A percentile compares a stretch with the other conserved stretches of the same genome.
These are phyloP conservation scores for Codiaeum variegatum DNA, from an alignment of 441 rosid species.

Conservation along the genomic window DNA sequence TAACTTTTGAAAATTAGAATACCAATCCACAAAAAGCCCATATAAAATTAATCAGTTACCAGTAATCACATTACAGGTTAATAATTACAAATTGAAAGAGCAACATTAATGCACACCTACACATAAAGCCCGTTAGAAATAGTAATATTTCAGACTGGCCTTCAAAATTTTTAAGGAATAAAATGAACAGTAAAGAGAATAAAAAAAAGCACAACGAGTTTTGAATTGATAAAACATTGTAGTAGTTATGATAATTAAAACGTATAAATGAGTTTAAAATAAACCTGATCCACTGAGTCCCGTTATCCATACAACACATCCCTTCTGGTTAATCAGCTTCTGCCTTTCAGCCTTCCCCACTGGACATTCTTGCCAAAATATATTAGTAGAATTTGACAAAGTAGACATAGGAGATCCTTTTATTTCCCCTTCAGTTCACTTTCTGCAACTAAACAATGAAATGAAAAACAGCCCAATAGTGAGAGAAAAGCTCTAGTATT, in stretches of 20 bases:
- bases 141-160: neutral
- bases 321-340: constrained; percentile 70
- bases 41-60: neutral
- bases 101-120: neutral
- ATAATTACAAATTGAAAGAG: neutral
- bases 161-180: neutral
- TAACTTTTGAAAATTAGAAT: neutral
- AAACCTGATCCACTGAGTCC: constrained; percentile 96
- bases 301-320: constrained; percentile 91
- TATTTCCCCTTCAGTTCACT: constrained; percentile 15
- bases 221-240: neutral
- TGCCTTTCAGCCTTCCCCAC: constrained; percentile 77
- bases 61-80: neutral
- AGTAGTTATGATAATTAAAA: neutral
- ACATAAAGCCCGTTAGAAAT: neutral
- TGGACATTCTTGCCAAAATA: constrained; percentile 85
- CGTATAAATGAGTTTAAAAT: constrained; percentile 2
- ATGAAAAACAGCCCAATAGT: constrained; percentile 4
- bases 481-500: neutral
- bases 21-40: neutral
- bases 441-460: constrained; percentile 9
- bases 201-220: neutral
- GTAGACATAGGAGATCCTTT: constrained; percentile 45
- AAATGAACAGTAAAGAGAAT: neutral
- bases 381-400: constrained; percentile 58